A percentile compares a stretch with the other conserved stretches of the same genome.
These are phyloP conservation scores for Kwoniella europaea DNA, from an alignment of 768 basidiomycete species.

Conservation along the genomic window DNA sequence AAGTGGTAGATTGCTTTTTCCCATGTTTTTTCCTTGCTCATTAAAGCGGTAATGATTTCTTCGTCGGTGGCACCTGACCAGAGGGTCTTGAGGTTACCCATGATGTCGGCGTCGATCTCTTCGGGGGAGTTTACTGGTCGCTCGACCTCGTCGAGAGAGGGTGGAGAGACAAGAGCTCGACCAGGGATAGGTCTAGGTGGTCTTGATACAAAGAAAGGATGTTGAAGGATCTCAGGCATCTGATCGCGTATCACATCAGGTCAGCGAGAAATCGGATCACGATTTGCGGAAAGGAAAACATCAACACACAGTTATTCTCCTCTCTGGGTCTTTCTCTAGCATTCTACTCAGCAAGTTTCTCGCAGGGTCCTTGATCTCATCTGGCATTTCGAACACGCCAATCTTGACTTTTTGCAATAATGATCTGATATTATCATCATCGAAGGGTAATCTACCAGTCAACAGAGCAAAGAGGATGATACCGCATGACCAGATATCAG, in stretches of 20 bases:
- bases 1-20: constrained; percentile 95
- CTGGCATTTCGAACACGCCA: constrained; percentile 76
- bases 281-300: too few relatives aligned
- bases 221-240: constrained; percentile 76
- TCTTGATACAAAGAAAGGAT: constrained; percentile 75
- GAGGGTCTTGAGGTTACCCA: constrained; percentile 86
- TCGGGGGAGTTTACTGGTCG: constrained; percentile 68
- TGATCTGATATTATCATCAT: constrained; percentile 77
- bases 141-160: constrained; percentile 71
- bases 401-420: constrained; percentile 80
- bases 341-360: constrained; percentile 78
- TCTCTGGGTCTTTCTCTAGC: constrained; percentile 74
- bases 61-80: constrained; percentile 82
- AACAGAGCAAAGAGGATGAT: constrained; percentile 90
- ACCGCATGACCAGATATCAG: constrained; percentile 97
- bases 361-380: constrained; percentile 70
- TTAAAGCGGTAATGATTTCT: constrained; percentile 72
- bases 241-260: constrained; percentile 10
- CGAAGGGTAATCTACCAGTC: constrained; percentile 85
- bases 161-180: constrained; percentile 60
- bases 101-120: constrained; percentile 84
- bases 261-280: too few relatives aligned
- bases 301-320: constrained; percentile 69
- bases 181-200: constrained; percentile 58
- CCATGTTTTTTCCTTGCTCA: constrained; percentile 72